These are phyloP conservation scores for Apiospora sp. DNA, from an alignment of 2,329 filamentous ascomycete genomes.

Conservation along the genomic window DNA sequence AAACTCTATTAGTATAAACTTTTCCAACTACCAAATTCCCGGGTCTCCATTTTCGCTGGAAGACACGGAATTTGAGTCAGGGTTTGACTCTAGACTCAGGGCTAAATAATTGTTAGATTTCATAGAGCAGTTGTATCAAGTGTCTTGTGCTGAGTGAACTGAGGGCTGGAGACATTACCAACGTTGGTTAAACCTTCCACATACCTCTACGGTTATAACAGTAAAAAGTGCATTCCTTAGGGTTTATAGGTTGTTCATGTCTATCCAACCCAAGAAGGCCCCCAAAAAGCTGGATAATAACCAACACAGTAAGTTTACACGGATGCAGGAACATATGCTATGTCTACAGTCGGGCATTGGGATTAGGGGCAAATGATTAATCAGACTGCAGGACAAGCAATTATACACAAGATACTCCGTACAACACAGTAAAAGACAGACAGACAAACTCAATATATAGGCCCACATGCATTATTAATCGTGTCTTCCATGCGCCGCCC, in stretches of 20 bases:
- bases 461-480: constrained; percentile 17
- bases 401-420: neutral
- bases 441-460: neutral
- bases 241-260: neutral
- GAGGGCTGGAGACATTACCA: too few relatives aligned
- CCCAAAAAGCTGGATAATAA: too few relatives aligned
- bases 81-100: too few relatives aligned
- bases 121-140: neutral
- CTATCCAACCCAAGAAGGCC: too few relatives aligned
- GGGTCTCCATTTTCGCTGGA: neutral
- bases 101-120: too few relatives aligned
- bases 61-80: neutral
- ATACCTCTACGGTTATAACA: too few relatives aligned
- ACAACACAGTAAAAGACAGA: neutral
- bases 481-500: constrained; percentile 11
- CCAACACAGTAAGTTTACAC: neutral
- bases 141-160: neutral
- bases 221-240: neutral
- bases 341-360: neutral
- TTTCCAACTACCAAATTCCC: neutral
- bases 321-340: neutral
- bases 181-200: too few relatives aligned
- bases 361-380: neutral
- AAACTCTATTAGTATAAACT: neutral
- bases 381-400: neutral